These are phyloP conservation scores for Exophiala xenobiotica DNA, from an alignment of 2,329 filamentous ascomycete genomes.

Conservation along the genomic window DNA sequence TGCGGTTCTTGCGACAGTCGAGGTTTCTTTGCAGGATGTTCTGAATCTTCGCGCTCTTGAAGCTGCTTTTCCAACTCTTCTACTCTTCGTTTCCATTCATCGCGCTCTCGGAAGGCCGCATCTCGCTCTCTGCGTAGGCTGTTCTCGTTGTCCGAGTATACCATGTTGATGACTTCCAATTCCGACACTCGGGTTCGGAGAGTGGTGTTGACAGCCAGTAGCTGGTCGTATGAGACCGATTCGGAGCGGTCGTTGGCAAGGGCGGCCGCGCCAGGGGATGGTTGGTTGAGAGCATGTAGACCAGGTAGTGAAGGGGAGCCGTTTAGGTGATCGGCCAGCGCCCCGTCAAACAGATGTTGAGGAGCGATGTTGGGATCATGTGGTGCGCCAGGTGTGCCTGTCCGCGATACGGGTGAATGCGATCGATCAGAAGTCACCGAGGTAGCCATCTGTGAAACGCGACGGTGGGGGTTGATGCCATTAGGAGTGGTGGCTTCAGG, in stretches of 20 bases:
- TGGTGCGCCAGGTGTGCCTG: slow-evolving; percentile 73
- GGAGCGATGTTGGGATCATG: slow-evolving; percentile 67
- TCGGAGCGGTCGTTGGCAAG: slow-evolving; percentile 63
- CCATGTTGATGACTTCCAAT: slow-evolving; percentile 83
- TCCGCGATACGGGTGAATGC: slow-evolving; percentile 76
- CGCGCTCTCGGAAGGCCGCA: slow-evolving; percentile 74
- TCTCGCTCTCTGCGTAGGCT: slow-evolving; percentile 66
- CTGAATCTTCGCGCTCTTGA: slow-evolving; percentile 31
- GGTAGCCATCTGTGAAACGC: slow-evolving; percentile 68
- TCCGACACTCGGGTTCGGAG: slow-evolving; percentile 96
- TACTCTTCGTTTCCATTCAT: slow-evolving; percentile 77
- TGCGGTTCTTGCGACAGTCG: slow-evolving; percentile 21
- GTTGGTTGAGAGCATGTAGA: slow-evolving; percentile 51
- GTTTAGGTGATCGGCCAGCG: slow-evolving; percentile 62
- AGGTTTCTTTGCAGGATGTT: slow-evolving; percentile 25
- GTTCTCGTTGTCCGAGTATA: slow-evolving; percentile 54
- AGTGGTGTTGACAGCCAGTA: slow-evolving; percentile 75
- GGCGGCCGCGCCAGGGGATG: slow-evolving; percentile 60
- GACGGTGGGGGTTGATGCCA: slow-evolving; percentile 58
- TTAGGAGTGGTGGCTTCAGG: slow-evolving; percentile 58
- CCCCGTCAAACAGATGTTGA: slow-evolving; percentile 75
- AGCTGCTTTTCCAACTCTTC: slow-evolving; percentile 68
- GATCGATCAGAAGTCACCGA: slow-evolving; percentile 73
- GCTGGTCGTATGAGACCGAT: slow-evolving; percentile 69
- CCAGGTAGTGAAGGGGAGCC: slow-evolving; percentile 52